Evolutionary conservation across 139 green algal species (phyloP).

Genomic region (Chlamydomonas eustigma): DNA sequence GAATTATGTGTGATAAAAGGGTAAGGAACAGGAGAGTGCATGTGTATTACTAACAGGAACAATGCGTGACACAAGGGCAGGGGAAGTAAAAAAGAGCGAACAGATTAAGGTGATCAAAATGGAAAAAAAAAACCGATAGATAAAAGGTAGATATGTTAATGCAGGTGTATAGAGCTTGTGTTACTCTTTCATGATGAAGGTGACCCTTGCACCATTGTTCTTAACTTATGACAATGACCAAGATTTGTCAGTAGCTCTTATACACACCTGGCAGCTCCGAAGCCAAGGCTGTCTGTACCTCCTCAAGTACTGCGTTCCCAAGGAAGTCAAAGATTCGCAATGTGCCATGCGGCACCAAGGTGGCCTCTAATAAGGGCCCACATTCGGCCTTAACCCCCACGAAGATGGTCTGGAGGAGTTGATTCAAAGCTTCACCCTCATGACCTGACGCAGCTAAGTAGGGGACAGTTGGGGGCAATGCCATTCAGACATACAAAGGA

Average conservation of each 20-base stretch:
- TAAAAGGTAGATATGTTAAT: no score
- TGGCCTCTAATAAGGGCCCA: conserved; percentile 31
- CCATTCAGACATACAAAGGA: background rate
- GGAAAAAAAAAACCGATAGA: no score
- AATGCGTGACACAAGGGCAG: no score
- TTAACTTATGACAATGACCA: background rate
- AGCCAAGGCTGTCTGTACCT: conserved; percentile 46
- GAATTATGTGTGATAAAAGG: no score
- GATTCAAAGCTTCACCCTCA: conserved; percentile 10
- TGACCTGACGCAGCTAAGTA: background rate
- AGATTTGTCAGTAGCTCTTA: background rate
- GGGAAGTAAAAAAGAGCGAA: no score
- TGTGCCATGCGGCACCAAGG: conserved; percentile 30
- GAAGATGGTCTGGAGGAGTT: conserved; percentile 32
- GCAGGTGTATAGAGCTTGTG: no score
- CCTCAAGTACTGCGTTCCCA: conserved; percentile 64
- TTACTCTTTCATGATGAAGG: no score
- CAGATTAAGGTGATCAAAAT: no score
- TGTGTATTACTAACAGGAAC: no score
- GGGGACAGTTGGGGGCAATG: background rate
- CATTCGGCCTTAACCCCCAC: background rate
- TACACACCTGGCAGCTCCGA: background rate
- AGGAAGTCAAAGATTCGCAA: conserved; percentile 78
- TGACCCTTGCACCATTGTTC: no score
- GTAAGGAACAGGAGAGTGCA: no score